Evolutionary conservation across 2,329 filamentous ascomycete species (phyloP).

Genomic region (Knoxdaviesia proteae): DNA sequence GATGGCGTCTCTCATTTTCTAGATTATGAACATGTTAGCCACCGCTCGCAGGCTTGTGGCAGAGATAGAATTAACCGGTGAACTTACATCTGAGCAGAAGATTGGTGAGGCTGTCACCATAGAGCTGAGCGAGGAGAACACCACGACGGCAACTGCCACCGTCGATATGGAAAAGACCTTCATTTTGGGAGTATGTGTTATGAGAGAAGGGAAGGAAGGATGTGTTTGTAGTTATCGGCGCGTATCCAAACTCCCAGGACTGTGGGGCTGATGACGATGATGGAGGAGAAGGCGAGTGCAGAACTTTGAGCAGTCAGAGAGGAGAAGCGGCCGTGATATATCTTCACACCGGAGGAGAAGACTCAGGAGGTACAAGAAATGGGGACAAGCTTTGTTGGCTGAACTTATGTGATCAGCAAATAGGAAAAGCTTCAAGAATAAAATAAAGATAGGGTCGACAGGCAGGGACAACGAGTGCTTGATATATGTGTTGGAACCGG

Average conservation of each 20-base stretch:
- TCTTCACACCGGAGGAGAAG: too few species aligned
- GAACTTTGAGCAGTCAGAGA: too few species aligned
- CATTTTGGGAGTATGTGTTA: constrained; percentile 6
- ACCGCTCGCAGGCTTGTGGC: background rate
- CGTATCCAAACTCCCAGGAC: background rate
- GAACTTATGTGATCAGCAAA: too few species aligned
- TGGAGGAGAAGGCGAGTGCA: background rate
- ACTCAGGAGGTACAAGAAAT: too few species aligned
- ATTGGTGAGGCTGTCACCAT: constrained; percentile 14
- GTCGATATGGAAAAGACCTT: constrained; percentile 8
- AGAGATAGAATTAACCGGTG: constrained; percentile 6
- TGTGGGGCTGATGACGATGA: background rate
- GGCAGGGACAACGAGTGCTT: too few species aligned
- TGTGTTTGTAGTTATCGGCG: too few species aligned
- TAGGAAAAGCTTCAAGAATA: too few species aligned
- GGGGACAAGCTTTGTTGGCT: too few species aligned
- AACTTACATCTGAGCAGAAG: constrained; percentile 17
- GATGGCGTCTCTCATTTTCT: constrained; percentile 17
- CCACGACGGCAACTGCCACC: constrained; percentile 7
- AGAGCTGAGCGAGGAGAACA: constrained; percentile 7
- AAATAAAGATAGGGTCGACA: too few species aligned
- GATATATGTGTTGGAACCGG: too few species aligned
- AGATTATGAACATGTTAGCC: background rate
- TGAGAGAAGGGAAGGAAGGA: background rate
- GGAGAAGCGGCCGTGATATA: too few species aligned